Base-by-base conservation (phyloP, 2,329 filamentous ascomycete genomes). In the Juglanconis oblonga region DNA sequence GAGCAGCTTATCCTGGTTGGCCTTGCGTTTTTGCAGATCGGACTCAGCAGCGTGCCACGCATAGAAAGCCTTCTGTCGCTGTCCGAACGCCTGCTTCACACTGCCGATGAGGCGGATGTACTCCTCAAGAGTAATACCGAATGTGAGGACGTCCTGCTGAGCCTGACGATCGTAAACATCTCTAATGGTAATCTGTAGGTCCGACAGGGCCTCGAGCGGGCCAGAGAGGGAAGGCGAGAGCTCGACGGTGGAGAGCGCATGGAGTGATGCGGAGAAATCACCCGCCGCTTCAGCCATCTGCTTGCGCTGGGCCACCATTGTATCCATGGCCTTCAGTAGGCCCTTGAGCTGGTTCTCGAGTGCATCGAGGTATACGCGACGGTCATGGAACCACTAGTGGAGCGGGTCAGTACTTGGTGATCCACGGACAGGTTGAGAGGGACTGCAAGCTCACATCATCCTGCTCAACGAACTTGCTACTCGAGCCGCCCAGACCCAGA, bases 101-200 rank as follows among this genome's bases (percentile, higher is more conserved):
- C 91, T 96, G 36, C 92, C 92, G 67, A 99, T 98, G 48, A 99
- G 78, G 5, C 95, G 91, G 67, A 99, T 96, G 76, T 99, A 99
- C 76, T 99, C 95, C 66, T 99, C 95, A 64, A 99, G 93, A 48
- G 96, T 96, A 70, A 98, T 98, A 42, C 95, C 95, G 65, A 99
- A 87, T 0, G 95, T 99, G 55, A 99, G 82, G 36, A 98, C 89
- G 71, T 99, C 95, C 73, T 99, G 95, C 76, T 97, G 92, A 10
- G 95, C 95, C 75, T 99, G 95, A 29, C 95, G 90, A 68, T 97
- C 92, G 72, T 99, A 98, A 1, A 99, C 86, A 69, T 99, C 95
- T 61, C 90, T 87, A 66, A 99, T 97, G 42, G 94, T 93, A 62
- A 97, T 82, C 74, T 99, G 95, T 2, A 99, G 83, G 67, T 97